Conservation (phyloP, 768 basidiomycete species). For the Suillus plorans region DNA sequence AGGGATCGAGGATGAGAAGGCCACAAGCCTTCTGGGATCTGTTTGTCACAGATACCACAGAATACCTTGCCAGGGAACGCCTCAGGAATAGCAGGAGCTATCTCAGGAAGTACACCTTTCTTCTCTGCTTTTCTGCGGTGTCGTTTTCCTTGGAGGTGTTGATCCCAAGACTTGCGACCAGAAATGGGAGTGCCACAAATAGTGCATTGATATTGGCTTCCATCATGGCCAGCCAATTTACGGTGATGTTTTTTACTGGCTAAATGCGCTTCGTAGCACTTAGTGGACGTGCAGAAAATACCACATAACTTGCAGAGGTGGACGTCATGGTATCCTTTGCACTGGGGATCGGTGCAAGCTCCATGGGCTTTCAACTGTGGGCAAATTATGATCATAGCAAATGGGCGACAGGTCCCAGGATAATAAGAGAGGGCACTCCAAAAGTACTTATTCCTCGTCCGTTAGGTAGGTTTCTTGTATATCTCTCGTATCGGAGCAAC, state of each 20-base stretch:
- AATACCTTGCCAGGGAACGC: slow-evolving; percentile 18
- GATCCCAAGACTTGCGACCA: slow-evolving; percentile 22
- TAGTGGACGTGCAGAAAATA: slow-evolving; percentile 28
- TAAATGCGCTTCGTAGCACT: slow-evolving; percentile 30
- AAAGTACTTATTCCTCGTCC: not conserved
- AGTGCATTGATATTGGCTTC: slow-evolving; percentile 24
- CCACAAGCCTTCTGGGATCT: slow-evolving; percentile 34
- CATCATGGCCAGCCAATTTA: slow-evolving; percentile 22
- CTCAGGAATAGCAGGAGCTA: slow-evolving; percentile 33
- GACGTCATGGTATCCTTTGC: slow-evolving; percentile 37
- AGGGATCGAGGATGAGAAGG: slow-evolving; percentile 26
- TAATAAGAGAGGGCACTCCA: not conserved
- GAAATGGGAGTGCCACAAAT: slow-evolving; percentile 26
- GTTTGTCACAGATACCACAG: slow-evolving; percentile 33
- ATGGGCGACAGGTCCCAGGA: not conserved
- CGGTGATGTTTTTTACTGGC: slow-evolving; percentile 29
- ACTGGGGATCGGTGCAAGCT: slow-evolving; percentile 33
- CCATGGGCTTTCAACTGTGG: slow-evolving; percentile 36
- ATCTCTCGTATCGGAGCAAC: slow-evolving; percentile 1
- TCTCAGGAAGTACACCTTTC: slow-evolving; percentile 22
- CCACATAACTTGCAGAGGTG: slow-evolving; percentile 39
- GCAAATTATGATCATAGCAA: slow-evolving; percentile 28
- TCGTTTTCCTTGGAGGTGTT: slow-evolving; percentile 20
- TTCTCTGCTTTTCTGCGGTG: slow-evolving; percentile 18
- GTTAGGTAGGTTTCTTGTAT: not conserved